Percentiles rank a stretch among this genome's conserved stretches.
Conservation (phyloP, 2,329 filamentous ascomycete species). For the Sporothrix mexicana region DNA sequence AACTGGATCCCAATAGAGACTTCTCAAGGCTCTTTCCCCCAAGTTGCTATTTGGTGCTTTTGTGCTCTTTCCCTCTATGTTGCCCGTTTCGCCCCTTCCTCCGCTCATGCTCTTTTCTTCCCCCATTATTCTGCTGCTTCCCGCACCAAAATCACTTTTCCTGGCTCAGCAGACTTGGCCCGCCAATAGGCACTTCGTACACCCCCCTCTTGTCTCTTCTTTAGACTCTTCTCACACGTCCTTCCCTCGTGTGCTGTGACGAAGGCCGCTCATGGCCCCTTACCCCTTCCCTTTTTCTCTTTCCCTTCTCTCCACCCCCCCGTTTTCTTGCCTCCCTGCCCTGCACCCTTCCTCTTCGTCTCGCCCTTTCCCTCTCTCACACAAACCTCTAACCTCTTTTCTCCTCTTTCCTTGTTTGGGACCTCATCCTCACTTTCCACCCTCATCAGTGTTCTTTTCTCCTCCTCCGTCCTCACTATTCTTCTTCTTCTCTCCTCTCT, state of each 20-base stretch:
- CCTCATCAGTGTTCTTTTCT: slow-evolving; percentile 17
- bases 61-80: slow-evolving; percentile 1
- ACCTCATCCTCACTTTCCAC: slow-evolving; percentile 6
- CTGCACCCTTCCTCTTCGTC: slow-evolving; percentile 21
- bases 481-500: not conserved
- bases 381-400: slow-evolving; percentile 27
- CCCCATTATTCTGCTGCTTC: slow-evolving; percentile 3
- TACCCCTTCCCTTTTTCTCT: slow-evolving; percentile 13
- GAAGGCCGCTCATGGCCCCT: slow-evolving; percentile 7
- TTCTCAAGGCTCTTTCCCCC: not conserved
- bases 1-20: not conserved
- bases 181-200: slow-evolving; percentile 27
- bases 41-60: not conserved
- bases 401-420: slow-evolving; percentile 2
- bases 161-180: slow-evolving; percentile 24
- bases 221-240: not conserved
- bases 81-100: slow-evolving; percentile 15
- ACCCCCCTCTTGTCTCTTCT: slow-evolving; percentile 19
- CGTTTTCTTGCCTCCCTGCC: slow-evolving; percentile 25
- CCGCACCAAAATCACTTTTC: slow-evolving; percentile 14
- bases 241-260: slow-evolving; percentile 25
- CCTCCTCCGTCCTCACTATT: not conserved
- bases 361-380: slow-evolving; percentile 23
- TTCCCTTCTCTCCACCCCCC: slow-evolving; percentile 23
- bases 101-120: not conserved